Base-by-base conservation (phyloP, 176 grass and related monocot genomes). In the Rhynchospora pubera region DNA sequence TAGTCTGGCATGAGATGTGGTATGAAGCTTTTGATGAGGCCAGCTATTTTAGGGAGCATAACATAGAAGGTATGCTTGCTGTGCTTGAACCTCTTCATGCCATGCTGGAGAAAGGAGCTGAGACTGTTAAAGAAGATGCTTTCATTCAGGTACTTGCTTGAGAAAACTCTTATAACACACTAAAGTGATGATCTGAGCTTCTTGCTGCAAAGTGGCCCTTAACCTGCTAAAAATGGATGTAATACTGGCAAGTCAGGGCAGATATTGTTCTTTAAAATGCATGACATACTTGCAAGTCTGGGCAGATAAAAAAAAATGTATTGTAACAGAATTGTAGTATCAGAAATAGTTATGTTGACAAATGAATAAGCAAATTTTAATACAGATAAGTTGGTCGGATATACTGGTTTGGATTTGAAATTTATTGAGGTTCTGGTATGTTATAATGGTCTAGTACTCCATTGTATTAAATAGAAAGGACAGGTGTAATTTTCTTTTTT, bases 1-100 rank as follows among this genome's bases (percentile, higher is more conserved):
- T 98, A 84, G 80, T 98, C 79, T 98, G 95, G 95, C 95, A 98
- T 86, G 95, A 98, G 71, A 90, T 98, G 95, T 98, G 95, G 95
- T 92, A 98, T 85, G 95, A 98, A 56, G 95, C 95, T 79, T 86
- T 98, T 30, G 95, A 98, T 50, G 95, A 98, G 89, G 95, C 95
- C 67, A 98, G 95, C 83, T 98, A 94, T 87, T 98, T 98, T 91
- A 92, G 95, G 67, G 95, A 98, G 89, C 88, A 93, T 77, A 98
- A 98, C 86, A 92, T 94, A 0, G 92, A 93, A 65, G 95, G 95
- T 59, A 98, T 94, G 95, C 92, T 98, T 91, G 83, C 85, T 39
- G 89, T 88, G 70, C 92, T 98, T 81, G 92, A 98, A 53, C 95
- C 92, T 62, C 84, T 98, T 83, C 95, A 98, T 91, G 83, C 88